Evolutionary conservation across 192 early-diverging fungal genomes (phyloP), one percentile per base, ranked within the genome.

Genomic region (Coemansia sp.): DNA sequence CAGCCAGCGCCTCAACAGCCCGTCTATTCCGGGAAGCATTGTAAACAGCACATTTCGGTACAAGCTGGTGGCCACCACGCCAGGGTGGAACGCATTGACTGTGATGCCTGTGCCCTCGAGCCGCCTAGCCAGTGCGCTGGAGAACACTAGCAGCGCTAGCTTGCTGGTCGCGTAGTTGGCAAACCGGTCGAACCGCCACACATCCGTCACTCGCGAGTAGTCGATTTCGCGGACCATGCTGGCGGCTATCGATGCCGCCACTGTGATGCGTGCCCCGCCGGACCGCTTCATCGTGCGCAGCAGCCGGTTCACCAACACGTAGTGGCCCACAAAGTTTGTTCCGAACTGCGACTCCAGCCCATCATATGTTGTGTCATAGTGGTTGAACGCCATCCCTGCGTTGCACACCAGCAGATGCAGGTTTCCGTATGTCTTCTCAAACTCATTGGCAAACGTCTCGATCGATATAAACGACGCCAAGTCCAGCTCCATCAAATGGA

Each of bases 301-400:
- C 14, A 86, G 64, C 9, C 61, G 50, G 25, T 73, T 65, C 5
- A 85, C 82, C 23, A 88, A 62, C 50, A 80, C 58, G 25, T 83
- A 86, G 57, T 88, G 87, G 9, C 87, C 87, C 5, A 88, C 68
- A 50, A 80, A 85, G 68, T 88, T 88, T 46, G 85, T 86, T 4
- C 86, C 86, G 82, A 86, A 87, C 75, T 87, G 86, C 56, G 81
- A 75, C 64, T 89, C 87, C 20, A 83, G 67, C 23, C 87, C 87
- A 20, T 87, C 86, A 33, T 75, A 71, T n/a, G 87, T 89, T 41
- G 80, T 79, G 19, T 75, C 75, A 55, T 85, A 86, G 25, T 85
- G 86, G 10, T 71, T 75, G 61, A 83, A 82, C 55, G 87, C 86
- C 62, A 85, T 70, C 0, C 87, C 87, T 48, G 87, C 87, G 45